Conservation (phyloP, 306 rosid species). For the Benincasa hispida region DNA sequence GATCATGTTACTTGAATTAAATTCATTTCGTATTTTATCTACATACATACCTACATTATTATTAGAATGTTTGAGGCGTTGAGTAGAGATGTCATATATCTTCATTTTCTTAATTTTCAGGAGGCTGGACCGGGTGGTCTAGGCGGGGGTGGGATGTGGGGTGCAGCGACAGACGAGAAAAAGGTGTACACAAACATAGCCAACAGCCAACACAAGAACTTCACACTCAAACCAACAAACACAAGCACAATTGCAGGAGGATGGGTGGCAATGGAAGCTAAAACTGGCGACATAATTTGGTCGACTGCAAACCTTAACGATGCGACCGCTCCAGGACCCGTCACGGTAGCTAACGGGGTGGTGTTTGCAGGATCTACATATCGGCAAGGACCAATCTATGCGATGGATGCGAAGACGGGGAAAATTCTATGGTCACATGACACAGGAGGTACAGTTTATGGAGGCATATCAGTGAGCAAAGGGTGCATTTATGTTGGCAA, state of each 20-base stretch:
- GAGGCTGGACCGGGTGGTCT: slow-evolving; percentile 49
- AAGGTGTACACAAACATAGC: slow-evolving; percentile 45
- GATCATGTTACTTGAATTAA: neutral
- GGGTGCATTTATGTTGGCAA: slow-evolving; percentile 48
- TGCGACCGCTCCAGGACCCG: slow-evolving; percentile 21
- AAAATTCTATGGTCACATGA: slow-evolving; percentile 31
- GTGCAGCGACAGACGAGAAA: slow-evolving; percentile 46
- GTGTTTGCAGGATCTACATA: slow-evolving; percentile 34
- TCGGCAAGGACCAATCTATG: slow-evolving; percentile 28
- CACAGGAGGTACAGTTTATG: slow-evolving; percentile 28
- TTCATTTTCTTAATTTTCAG: neutral
- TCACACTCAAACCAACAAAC: slow-evolving; percentile 33
- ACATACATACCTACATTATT: no score
- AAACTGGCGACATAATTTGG: slow-evolving; percentile 37
- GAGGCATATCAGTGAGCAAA: slow-evolving; percentile 40
- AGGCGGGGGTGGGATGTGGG: slow-evolving; percentile 48
- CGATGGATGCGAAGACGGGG: slow-evolving; percentile 28
- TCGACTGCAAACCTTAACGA: slow-evolving; percentile 21
- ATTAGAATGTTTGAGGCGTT: no score
- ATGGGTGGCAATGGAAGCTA: slow-evolving; percentile 51
- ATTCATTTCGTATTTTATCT: no score
- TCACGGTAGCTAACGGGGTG: slow-evolving; percentile 42
- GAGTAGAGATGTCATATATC: no score
- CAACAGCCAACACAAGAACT: slow-evolving; percentile 23
- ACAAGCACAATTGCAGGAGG: slow-evolving; percentile 31